phyloP scores from a whole-genome alignment of 192 early-diverging fungal genomes.

The Linnemannia exigua region DNA sequence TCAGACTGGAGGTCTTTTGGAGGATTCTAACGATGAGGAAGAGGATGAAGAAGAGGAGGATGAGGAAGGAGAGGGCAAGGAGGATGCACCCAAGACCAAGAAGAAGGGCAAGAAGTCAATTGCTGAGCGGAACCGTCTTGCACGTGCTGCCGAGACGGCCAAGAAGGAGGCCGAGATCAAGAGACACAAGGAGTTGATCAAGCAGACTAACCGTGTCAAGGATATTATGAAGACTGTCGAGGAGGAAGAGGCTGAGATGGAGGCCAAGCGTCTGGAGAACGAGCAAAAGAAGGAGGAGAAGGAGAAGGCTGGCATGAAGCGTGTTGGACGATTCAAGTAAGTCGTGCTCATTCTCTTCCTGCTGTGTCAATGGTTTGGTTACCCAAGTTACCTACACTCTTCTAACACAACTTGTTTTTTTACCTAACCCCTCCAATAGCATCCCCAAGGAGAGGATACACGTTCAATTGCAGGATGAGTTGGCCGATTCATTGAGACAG shows the following conservation, averaged over 20 bases:
- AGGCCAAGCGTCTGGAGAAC: slow-evolving; percentile 38
- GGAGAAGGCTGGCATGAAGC: slow-evolving; percentile 57
- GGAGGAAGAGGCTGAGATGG: slow-evolving; percentile 47
- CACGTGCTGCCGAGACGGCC: slow-evolving; percentile 52
- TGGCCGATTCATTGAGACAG: slow-evolving; percentile 63
- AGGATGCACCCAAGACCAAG: slow-evolving; percentile 38
- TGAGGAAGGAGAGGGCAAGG: slow-evolving; percentile 26
- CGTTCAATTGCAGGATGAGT: slow-evolving; percentile 63
- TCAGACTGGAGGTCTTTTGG: slow-evolving; percentile 42
- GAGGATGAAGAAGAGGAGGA: slow-evolving; percentile 57
- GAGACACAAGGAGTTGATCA: slow-evolving; percentile 57
- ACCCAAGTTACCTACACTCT: not conserved
- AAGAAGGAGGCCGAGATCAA: slow-evolving; percentile 57
- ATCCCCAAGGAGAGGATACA: slow-evolving; percentile 59
- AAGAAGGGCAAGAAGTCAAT: slow-evolving; percentile 71
- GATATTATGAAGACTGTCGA: slow-evolving; percentile 65
- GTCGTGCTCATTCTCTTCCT: not conserved
- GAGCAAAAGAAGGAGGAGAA: slow-evolving; percentile 47
- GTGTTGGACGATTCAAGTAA: slow-evolving; percentile 58
- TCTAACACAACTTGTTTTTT: not conserved
- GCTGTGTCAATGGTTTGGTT: not conserved
- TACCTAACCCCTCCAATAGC: not conserved
- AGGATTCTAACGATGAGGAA: slow-evolving; percentile 46
- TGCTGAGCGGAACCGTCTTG: slow-evolving; percentile 69
- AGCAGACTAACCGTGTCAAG: slow-evolving; percentile 65